A percentile compares a stretch with the other conserved stretches of the same genome.
phyloP scores from a whole-genome alignment of 805 yeast genomes.

The Hermanozyma aechmeae region DNA sequence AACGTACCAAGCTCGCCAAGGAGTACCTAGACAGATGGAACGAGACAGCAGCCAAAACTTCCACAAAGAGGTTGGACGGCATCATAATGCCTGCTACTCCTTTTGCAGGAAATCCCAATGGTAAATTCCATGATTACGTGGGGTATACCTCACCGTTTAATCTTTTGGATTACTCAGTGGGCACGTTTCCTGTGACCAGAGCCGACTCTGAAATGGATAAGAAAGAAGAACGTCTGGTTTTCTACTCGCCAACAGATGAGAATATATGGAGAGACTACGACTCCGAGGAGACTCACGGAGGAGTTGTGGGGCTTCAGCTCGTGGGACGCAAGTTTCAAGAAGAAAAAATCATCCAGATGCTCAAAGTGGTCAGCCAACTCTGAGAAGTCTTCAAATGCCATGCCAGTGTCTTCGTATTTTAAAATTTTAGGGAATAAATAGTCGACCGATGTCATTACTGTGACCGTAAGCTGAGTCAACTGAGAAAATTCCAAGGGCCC shows the following conservation, averaged over 20 bases:
- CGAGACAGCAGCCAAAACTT: slow-evolving; percentile 21
- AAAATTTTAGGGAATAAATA: too few species aligned
- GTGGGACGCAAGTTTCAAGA: slow-evolving; percentile 54
- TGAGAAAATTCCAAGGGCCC: too few species aligned
- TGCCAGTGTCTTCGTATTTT: too few species aligned
- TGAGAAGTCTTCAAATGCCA: too few species aligned
- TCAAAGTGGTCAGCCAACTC: too few species aligned
- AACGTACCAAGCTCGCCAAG: slow-evolving; percentile 27
- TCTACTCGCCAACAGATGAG: slow-evolving; percentile 32
- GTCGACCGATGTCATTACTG: too few species aligned
- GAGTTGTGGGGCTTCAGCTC: slow-evolving; percentile 59
- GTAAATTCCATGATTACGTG: slow-evolving; percentile 22
- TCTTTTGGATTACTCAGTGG: slow-evolving; percentile 15
- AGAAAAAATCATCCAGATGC: slow-evolving; percentile 46
- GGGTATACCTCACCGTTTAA: slow-evolving; percentile 41
- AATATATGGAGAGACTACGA: slow-evolving; percentile 33
- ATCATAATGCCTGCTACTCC: slow-evolving; percentile 41
- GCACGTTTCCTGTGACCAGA: slow-evolving; percentile 46
- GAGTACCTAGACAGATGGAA: slow-evolving; percentile 24
- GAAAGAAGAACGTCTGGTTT: slow-evolving; percentile 10
- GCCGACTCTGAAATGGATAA: slow-evolving; percentile 38
- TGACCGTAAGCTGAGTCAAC: too few species aligned
- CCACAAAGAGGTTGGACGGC: slow-evolving; percentile 36
- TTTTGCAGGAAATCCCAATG: slow-evolving; percentile 28
- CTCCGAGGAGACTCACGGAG: slow-evolving; percentile 44